These are phyloP conservation scores for Alternaria hordeiaustralica DNA, from an alignment of 2,329 filamentous ascomycete species.

Conservation along the genomic window DNA sequence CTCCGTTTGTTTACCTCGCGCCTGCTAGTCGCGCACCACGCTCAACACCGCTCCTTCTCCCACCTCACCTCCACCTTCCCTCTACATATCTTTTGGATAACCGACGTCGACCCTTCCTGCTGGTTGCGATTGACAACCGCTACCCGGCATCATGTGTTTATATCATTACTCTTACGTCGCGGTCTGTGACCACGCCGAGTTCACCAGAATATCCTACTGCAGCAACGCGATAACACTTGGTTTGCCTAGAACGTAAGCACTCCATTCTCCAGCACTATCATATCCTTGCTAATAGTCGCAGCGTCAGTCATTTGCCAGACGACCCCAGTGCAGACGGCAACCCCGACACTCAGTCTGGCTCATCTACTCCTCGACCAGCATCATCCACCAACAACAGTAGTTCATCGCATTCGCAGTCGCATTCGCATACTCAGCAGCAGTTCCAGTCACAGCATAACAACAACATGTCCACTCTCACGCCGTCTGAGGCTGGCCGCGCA, in stretches of 20 bases:
- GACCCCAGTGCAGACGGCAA: conserved; percentile 13
- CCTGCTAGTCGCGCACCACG: background rate
- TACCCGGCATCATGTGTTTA: conserved; percentile 39
- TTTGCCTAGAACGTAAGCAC: conserved; percentile 25
- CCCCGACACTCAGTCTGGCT: background rate
- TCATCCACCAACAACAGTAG: conserved; percentile 17
- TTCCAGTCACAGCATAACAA: conserved; percentile 22
- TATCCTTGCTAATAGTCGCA: conserved; percentile 11
- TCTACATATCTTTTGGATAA: conserved; percentile 2
- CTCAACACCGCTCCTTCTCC: conserved; percentile 1
- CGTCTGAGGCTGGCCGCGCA: conserved; percentile 16
- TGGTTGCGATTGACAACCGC: conserved; percentile 13
- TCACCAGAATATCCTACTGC: conserved; percentile 43
- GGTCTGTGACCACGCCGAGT: conserved; percentile 40
- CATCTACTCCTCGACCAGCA: conserved; percentile 14
- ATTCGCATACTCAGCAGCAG: conserved; percentile 25
- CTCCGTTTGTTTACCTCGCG: conserved; percentile 8
- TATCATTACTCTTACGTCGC: conserved; percentile 45
- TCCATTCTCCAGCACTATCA: background rate
- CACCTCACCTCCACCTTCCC: conserved; percentile 1
- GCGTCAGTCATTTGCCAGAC: conserved; percentile 24
- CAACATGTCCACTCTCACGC: conserved; percentile 35
- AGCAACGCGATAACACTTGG: conserved; percentile 31
- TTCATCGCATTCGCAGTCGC: conserved; percentile 22
- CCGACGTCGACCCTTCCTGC: conserved; percentile 11